A percentile compares a stretch with the other conserved stretches of the same genome.
Evolutionary conservation across 108 stramenopile genomes (phyloP).

Genomic region (Epipyxis sp.): DNA sequence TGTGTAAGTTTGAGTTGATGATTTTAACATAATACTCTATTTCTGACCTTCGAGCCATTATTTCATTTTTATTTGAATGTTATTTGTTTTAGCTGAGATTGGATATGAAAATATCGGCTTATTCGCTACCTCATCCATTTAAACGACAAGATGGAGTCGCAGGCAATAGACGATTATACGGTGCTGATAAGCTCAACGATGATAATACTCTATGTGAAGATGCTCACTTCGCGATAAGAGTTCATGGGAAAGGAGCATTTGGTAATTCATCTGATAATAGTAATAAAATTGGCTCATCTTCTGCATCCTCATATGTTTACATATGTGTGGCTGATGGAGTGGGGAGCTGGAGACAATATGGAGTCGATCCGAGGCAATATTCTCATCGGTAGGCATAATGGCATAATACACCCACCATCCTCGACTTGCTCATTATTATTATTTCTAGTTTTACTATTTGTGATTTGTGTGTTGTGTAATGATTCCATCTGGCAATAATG

Average conservation of each 20-base stretch:
- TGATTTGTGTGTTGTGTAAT: no score
- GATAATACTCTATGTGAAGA: slow-evolving; percentile 80
- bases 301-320: no score
- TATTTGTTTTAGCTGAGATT: background rate
- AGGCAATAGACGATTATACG: slow-evolving; percentile 61
- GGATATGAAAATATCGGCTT: slow-evolving; percentile 66
- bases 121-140: slow-evolving; percentile 86
- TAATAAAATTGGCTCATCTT: no score
- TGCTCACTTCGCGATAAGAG: slow-evolving; percentile 56
- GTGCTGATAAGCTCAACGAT: slow-evolving; percentile 59
- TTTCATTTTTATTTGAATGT: no score
- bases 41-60: no score
- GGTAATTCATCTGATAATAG: no score
- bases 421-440: no score
- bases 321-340: slow-evolving; percentile 92
- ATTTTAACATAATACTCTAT: no score
- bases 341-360: slow-evolving; percentile 89
- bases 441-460: no score
- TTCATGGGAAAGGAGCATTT: no score
- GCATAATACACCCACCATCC: slow-evolving; percentile 67
- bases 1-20: no score
- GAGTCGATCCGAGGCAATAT: slow-evolving; percentile 85
- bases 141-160: slow-evolving; percentile 72
- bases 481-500: no score
- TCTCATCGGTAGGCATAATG: slow-evolving; percentile 82